These are phyloP conservation scores for Barnettozyma wickerhamii DNA, from an alignment of 805 yeast genomes.

Conservation along the genomic window DNA sequence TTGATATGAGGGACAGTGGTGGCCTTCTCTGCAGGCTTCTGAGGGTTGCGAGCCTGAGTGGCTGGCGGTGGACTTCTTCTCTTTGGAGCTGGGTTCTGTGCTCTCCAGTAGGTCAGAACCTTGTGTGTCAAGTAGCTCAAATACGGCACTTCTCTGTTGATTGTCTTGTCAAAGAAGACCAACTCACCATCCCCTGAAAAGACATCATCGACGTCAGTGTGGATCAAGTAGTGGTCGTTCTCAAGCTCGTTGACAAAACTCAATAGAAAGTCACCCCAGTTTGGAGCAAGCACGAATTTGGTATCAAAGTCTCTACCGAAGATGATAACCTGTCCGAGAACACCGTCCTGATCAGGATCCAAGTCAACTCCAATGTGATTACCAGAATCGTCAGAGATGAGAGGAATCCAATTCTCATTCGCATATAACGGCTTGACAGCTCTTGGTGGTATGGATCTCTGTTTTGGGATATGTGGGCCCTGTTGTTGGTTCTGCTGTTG, in stretches of 20 bases:
- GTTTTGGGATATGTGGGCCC: slow-evolving; percentile 37
- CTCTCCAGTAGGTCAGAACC: slow-evolving; percentile 21
- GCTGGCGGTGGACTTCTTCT: background rate
- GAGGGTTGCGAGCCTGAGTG: background rate
- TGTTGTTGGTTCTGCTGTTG: background rate
- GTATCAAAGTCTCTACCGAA: slow-evolving; percentile 94
- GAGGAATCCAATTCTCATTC: slow-evolving; percentile 89
- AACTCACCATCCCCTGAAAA: slow-evolving; percentile 71
- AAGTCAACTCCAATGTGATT: slow-evolving; percentile 90
- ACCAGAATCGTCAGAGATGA: slow-evolving; percentile 84
- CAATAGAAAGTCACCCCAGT: slow-evolving; percentile 85
- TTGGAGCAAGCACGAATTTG: slow-evolving; percentile 79
- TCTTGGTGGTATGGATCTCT: slow-evolving; percentile 74
- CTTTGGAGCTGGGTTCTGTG: slow-evolving; percentile 9
- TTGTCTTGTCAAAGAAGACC: slow-evolving; percentile 57
- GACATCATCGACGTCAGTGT: slow-evolving; percentile 59
- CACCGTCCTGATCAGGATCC: slow-evolving; percentile 74
- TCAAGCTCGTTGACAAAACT: slow-evolving; percentile 85
- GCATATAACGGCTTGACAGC: slow-evolving; percentile 74
- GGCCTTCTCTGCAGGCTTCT: slow-evolving; percentile 9
- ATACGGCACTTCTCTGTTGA: slow-evolving; percentile 43
- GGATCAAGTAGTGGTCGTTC: slow-evolving; percentile 71
- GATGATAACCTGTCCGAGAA: slow-evolving; percentile 86
- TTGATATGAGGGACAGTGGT: slow-evolving; percentile 11
- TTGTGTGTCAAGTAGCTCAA: slow-evolving; percentile 36